Percentiles rank a stretch among this genome's conserved stretches.
These are phyloP conservation scores for Irpex sp. DNA, from an alignment of 1,284 basidiomycete genomes.

Conservation along the genomic window DNA sequence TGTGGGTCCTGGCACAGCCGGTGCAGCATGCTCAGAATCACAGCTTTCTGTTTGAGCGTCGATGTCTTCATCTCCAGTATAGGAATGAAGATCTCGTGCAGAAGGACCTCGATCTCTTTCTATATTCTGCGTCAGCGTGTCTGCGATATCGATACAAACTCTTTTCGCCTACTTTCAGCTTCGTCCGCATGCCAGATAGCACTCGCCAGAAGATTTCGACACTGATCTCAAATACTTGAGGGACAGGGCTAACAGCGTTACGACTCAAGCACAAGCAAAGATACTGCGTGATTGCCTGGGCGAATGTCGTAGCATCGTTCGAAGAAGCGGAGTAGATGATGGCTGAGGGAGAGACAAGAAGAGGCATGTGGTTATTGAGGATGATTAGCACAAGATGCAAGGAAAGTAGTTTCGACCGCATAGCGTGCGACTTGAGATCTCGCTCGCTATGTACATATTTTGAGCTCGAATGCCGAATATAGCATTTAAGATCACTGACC, in stretches of 20 bases:
- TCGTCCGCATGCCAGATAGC: slow-evolving; percentile 88
- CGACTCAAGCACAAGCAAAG: slow-evolving; percentile 90
- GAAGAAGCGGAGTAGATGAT: slow-evolving; percentile 87
- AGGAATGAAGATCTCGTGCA: slow-evolving; percentile 99
- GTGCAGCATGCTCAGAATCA: slow-evolving; percentile 82
- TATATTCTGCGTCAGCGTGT: slow-evolving; percentile 26
- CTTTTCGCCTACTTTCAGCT: slow-evolving; percentile 69
- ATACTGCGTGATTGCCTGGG: slow-evolving; percentile 92
- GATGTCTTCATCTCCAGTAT: slow-evolving; percentile 98
- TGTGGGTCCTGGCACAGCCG: slow-evolving; percentile 92
- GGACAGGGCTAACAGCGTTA: slow-evolving; percentile 93
- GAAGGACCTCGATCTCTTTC: slow-evolving; percentile 98
- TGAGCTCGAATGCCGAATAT: background rate
- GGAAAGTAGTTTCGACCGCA: slow-evolving; percentile 92
- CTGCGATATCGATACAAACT: too few relatives aligned
- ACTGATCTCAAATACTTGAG: slow-evolving; percentile 96
- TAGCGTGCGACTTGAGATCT: slow-evolving; percentile 89
- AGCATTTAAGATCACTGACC: slow-evolving; percentile 40
- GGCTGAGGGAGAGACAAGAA: slow-evolving; percentile 82
- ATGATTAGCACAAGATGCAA: slow-evolving; percentile 92
- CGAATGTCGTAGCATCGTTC: slow-evolving; percentile 81
- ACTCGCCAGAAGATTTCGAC: slow-evolving; percentile 99
- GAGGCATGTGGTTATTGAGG: slow-evolving; percentile 82
- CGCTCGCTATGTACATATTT: slow-evolving; percentile 58
- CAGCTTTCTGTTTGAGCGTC: slow-evolving; percentile 90